Percentiles rank a stretch among this genome's conserved stretches.
Evolutionary conservation across 495 filamentous ascomycete species (phyloP).

Genomic region (Podospora sp.): DNA sequence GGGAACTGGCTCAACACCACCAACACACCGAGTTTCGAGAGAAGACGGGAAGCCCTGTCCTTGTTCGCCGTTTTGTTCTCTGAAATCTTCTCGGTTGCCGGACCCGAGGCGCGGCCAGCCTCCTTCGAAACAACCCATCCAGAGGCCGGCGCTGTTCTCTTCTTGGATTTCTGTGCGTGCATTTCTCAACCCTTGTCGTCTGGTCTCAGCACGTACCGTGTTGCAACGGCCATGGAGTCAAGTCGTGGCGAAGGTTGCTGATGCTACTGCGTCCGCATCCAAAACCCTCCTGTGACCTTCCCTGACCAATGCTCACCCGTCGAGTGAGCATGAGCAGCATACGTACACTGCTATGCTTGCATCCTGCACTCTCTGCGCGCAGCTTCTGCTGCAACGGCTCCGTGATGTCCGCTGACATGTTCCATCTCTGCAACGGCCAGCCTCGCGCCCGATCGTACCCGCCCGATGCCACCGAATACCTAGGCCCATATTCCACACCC

Average conservation of each 20-base stretch:
- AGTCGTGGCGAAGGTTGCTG: neutral
- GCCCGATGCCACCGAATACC: neutral
- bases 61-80: neutral
- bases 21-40: neutral
- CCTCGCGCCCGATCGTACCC: neutral
- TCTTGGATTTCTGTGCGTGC: neutral
- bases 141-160: neutral
- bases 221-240: conserved; percentile 12
- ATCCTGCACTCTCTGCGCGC: neutral
- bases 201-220: conserved; percentile 5
- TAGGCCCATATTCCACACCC: neutral
- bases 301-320: conserved; percentile 8
- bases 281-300: conserved; percentile 15
- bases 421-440: neutral
- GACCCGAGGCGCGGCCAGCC: neutral
- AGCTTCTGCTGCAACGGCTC: neutral
- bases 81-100: neutral
- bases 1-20: neutral
- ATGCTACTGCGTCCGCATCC: conserved; percentile 9
- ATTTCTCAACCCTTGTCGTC: neutral
- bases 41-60: neutral
- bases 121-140: neutral
- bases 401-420: neutral
- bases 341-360: neutral
- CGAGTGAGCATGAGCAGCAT: neutral